These are phyloP conservation scores for Trifolium dubium DNA, from an alignment of 306 rosid genomes.

Conservation along the genomic window DNA sequence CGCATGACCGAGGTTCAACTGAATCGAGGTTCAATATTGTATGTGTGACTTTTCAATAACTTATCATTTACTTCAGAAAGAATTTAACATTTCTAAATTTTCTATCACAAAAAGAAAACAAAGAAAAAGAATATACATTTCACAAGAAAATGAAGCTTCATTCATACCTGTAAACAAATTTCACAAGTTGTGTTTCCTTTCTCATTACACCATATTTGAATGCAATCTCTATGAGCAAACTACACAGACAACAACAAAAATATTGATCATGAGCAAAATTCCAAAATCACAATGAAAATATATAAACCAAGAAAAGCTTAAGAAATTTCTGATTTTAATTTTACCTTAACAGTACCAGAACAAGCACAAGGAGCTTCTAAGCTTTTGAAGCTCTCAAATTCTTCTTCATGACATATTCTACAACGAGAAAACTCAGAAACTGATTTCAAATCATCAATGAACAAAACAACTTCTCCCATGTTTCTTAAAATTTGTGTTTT, in stretches of 20 bases:
- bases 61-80: not conserved
- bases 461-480: conserved; percentile 68
- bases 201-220: conserved; percentile 94
- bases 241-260: conserved; percentile 24
- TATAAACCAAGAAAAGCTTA: not conserved
- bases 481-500: conserved; percentile 21
- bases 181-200: conserved; percentile 90
- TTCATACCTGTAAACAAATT: conserved; percentile 84
- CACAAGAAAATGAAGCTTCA: not conserved
- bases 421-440: conserved; percentile 58
- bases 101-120: not conserved
- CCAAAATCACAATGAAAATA: not conserved
- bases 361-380: conserved; percentile 97
- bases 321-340: conserved; percentile 25
- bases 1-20: no score
- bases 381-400: conserved; percentile 61
- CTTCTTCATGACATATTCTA: conserved; percentile 95
- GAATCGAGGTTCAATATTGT: no score
- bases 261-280: not conserved
- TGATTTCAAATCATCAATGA: conserved; percentile 65
- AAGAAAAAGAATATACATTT: not conserved
- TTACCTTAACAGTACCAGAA: conserved; percentile 93
- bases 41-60: no score
- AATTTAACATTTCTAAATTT: conserved; percentile 7
- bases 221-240: conserved; percentile 98